These are phyloP conservation scores for Austroboletus eburneus DNA, from an alignment of 768 basidiomycete species.

Conservation along the genomic window DNA sequence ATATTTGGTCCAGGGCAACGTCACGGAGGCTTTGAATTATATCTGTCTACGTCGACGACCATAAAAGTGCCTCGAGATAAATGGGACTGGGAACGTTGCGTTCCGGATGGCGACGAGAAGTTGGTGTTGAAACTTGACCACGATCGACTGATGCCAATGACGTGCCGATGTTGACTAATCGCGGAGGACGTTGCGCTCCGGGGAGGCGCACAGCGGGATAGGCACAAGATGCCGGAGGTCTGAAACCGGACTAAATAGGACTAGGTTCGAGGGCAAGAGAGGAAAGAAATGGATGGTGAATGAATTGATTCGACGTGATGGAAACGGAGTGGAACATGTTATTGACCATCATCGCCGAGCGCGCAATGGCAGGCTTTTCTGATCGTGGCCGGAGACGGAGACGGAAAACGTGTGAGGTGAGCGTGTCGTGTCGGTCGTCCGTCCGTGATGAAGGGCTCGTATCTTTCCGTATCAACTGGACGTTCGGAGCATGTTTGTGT, in stretches of 20 bases:
- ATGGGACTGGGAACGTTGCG: neutral
- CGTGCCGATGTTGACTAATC: too few relatives aligned
- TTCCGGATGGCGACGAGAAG: neutral
- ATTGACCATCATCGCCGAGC: conserved; percentile 1
- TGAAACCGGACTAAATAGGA: neutral
- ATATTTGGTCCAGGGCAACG: conserved; percentile 4
- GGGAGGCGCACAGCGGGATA: too few relatives aligned
- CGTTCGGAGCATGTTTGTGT: conserved; percentile 1
- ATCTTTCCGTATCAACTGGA: conserved; percentile 4
- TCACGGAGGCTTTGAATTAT: neutral
- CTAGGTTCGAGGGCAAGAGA: neutral
- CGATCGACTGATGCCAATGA: neutral
- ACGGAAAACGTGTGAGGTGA: neutral
- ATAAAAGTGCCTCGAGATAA: neutral
- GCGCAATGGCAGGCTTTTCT: conserved; percentile 2
- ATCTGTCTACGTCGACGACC: conserved; percentile 1
- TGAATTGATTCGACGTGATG: neutral
- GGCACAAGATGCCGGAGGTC: neutral
- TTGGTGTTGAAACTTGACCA: neutral
- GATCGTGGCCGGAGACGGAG: conserved; percentile 5
- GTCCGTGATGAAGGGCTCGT: conserved; percentile 8
- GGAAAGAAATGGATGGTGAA: neutral
- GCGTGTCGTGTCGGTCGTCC: neutral
- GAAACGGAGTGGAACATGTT: neutral
- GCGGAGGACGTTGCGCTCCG: too few relatives aligned